phyloP scores from a whole-genome alignment of 768 basidiomycete species.

The Hortiboletus flavorubellus region DNA sequence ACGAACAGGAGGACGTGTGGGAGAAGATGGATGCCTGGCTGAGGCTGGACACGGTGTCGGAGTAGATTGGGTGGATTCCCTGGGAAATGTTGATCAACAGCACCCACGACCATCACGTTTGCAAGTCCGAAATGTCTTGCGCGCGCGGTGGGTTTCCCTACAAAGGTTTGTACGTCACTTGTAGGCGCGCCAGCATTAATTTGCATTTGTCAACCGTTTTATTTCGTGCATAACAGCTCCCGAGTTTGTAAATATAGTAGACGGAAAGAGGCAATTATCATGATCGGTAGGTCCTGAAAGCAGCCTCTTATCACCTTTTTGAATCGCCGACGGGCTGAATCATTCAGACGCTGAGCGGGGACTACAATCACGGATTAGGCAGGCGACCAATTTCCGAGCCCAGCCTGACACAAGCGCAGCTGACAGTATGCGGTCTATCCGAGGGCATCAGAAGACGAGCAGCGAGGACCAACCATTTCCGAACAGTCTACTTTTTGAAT shows the following conservation, averaged over 20 bases:
- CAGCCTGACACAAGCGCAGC: neutral
- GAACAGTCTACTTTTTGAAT: no score
- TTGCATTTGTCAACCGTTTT: neutral
- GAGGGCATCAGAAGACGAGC: neutral
- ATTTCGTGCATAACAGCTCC: neutral
- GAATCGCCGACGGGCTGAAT: neutral
- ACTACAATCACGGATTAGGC: neutral
- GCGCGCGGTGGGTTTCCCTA: neutral
- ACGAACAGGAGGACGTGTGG: conserved; percentile 61
- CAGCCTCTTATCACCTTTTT: no score
- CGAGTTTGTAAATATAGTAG: neutral
- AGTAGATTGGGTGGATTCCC: neutral
- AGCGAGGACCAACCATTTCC: no score
- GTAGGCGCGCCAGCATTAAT: conserved; percentile 1
- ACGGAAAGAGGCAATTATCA: neutral
- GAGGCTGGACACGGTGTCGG: conserved; percentile 4
- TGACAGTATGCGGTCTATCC: neutral
- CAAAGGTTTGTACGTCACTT: conserved; percentile 2
- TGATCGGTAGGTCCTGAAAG: neutral
- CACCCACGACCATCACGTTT: neutral
- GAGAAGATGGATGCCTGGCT: conserved; percentile 59
- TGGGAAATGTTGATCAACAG: neutral
- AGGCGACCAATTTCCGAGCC: neutral
- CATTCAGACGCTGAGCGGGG: neutral
- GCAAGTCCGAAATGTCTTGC: neutral